These are phyloP conservation scores for Sclerotinia glacialis DNA, from an alignment of 2,329 filamentous ascomycete genomes.

Conservation along the genomic window DNA sequence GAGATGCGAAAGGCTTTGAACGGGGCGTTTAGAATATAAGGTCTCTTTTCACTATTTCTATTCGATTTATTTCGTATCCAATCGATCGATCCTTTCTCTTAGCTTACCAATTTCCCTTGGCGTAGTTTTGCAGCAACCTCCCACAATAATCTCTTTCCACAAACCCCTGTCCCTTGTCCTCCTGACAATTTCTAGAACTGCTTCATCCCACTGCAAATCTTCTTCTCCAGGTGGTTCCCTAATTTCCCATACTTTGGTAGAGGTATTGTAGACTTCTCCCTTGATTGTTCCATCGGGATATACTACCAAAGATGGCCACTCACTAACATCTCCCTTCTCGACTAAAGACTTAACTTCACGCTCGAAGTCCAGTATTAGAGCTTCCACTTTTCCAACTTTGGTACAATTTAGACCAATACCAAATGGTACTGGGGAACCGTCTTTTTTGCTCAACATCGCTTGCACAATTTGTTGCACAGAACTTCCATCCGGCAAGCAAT, in stretches of 20 bases:
- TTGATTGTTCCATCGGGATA: slow-evolving; percentile 67
- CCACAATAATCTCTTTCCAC: slow-evolving; percentile 43
- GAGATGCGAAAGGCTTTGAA: background rate
- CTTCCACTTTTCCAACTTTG: slow-evolving; percentile 60
- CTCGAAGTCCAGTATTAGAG: slow-evolving; percentile 55
- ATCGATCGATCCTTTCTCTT: slow-evolving; percentile 32
- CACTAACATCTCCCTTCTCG: slow-evolving; percentile 39
- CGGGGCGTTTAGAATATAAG: background rate
- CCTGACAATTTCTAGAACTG: slow-evolving; percentile 40
- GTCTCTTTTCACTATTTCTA: background rate
- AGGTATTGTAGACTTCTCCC: slow-evolving; percentile 64
- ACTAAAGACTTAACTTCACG: slow-evolving; percentile 44
- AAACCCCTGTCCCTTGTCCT: slow-evolving; percentile 31
- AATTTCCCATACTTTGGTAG: slow-evolving; percentile 57
- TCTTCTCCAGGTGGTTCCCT: slow-evolving; percentile 15
- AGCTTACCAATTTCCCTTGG: slow-evolving; percentile 37
- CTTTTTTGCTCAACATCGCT: slow-evolving; percentile 39
- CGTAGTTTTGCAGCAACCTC: slow-evolving; percentile 48
- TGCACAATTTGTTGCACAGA: slow-evolving; percentile 45
- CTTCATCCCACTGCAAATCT: slow-evolving; percentile 40
- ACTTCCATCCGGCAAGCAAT: slow-evolving; percentile 57
- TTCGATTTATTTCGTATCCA: slow-evolving; percentile 6
- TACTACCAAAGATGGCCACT: slow-evolving; percentile 56
- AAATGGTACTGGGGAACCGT: slow-evolving; percentile 47
- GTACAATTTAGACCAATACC: slow-evolving; percentile 68